Percentiles rank a stretch among this genome's conserved stretches.
phyloP scores from a whole-genome alignment of 805 yeast species.

The Candida pseudoglaebosa region DNA sequence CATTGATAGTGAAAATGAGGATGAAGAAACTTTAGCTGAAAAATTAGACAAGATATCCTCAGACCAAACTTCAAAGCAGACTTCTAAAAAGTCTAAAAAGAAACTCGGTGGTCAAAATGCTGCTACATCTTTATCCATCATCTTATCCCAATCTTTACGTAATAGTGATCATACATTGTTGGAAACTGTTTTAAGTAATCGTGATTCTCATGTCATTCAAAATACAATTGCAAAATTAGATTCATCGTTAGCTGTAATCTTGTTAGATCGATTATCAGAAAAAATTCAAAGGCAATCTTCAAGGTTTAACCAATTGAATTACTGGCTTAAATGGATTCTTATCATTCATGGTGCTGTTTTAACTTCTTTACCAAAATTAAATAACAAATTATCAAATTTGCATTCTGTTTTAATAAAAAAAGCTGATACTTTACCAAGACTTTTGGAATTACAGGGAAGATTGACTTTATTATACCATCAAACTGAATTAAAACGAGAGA shows the following conservation, averaged over 20 bases:
- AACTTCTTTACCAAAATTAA: slow-evolving; percentile 43
- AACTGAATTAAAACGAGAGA: slow-evolving; percentile 38
- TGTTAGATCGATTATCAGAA: slow-evolving; percentile 52
- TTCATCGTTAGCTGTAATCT: slow-evolving; percentile 44
- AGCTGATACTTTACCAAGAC: slow-evolving; percentile 45
- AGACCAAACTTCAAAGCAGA: slow-evolving; percentile 17
- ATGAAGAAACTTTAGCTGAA: slow-evolving; percentile 50
- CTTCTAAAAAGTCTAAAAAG: slow-evolving; percentile 31
- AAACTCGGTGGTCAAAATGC: slow-evolving; percentile 56
- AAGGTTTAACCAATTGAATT: slow-evolving; percentile 47
- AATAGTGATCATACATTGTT: slow-evolving; percentile 82
- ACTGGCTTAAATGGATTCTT: slow-evolving; percentile 55
- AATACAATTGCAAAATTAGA: slow-evolving; percentile 48
- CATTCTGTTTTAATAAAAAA: slow-evolving; percentile 47
- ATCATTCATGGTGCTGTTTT: slow-evolving; percentile 52
- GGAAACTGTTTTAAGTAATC: slow-evolving; percentile 70
- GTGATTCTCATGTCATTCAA: slow-evolving; percentile 47
- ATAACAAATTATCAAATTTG: slow-evolving; percentile 39
- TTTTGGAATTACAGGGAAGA: slow-evolving; percentile 50
- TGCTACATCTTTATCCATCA: slow-evolving; percentile 61
- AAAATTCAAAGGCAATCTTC: slow-evolving; percentile 47
- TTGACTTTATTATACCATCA: slow-evolving; percentile 45
- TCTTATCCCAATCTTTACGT: slow-evolving; percentile 83
- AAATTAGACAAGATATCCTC: slow-evolving; percentile 38
- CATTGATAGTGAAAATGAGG: slow-evolving; percentile 42